Conservation (phyloP, 371 early-diverging fungal genomes). For the Apophysomyces trapeziformis region DNA sequence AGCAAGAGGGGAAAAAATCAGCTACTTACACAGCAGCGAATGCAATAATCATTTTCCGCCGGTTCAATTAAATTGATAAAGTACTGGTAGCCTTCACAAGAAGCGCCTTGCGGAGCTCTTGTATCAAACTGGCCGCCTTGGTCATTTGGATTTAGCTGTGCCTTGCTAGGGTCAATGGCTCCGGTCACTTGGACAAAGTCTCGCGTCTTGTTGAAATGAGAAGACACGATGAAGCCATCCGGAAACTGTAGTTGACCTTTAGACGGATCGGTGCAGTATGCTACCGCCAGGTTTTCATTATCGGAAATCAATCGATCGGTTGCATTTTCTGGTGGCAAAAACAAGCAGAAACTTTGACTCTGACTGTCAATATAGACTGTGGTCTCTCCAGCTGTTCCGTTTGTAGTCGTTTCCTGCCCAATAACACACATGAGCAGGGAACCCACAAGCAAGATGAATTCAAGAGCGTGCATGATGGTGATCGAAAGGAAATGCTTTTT, state of each 20-base stretch:
- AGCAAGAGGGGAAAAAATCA: no score
- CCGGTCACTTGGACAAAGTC: conserved; percentile 52
- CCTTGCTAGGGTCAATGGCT: conserved; percentile 35
- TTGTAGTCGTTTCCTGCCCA: neutral
- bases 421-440: neutral
- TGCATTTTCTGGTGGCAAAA: conserved; percentile 44
- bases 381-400: neutral
- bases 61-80: conserved; percentile 54
- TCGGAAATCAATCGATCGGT: conserved; percentile 25
- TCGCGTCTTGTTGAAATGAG: conserved; percentile 26
- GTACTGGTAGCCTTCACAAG: conserved; percentile 42
- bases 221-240: conserved; percentile 31
- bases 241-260: conserved; percentile 42
- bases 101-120: conserved; percentile 17
- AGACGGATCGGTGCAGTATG: conserved; percentile 32
- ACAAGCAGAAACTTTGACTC: conserved; percentile 34
- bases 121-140: conserved; percentile 53
- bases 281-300: conserved; percentile 32
- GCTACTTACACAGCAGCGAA: conserved; percentile 41
- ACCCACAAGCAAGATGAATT: neutral
- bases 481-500: no score
- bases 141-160: conserved; percentile 38
- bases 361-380: neutral
- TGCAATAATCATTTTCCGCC: conserved; percentile 38
- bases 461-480: neutral